A percentile compares a stretch with the other conserved stretches of the same genome.
Conservation (phyloP, 2,329 filamentous ascomycete species). For the Lecanicillium sp. region DNA sequence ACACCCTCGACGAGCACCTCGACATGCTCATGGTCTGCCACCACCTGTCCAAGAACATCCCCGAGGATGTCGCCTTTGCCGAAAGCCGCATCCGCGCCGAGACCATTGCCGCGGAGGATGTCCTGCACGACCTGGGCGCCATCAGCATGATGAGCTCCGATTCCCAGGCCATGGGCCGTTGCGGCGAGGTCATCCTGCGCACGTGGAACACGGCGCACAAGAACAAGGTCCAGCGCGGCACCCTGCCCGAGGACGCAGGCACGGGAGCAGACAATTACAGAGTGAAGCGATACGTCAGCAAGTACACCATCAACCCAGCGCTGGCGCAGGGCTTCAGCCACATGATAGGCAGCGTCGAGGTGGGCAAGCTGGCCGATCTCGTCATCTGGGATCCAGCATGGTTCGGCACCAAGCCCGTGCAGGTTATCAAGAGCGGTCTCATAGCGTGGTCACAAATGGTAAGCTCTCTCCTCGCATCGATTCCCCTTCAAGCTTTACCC, state of each 20-base stretch:
- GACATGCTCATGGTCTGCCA: slow-evolving; percentile 99
- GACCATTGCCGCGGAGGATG: slow-evolving; percentile 94
- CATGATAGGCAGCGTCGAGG: slow-evolving; percentile 76
- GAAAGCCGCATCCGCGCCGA: slow-evolving; percentile 91
- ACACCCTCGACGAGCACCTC: slow-evolving; percentile 91
- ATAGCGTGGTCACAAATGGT: slow-evolving; percentile 81
- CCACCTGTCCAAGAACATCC: slow-evolving; percentile 84
- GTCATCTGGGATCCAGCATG: slow-evolving; percentile 78
- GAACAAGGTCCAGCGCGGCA: slow-evolving; percentile 82
- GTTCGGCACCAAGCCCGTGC: slow-evolving; percentile 79
- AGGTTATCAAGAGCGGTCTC: slow-evolving; percentile 81
- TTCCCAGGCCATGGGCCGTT: slow-evolving; percentile 93
- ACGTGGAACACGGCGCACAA: slow-evolving; percentile 98
- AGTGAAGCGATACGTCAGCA: slow-evolving; percentile 86
- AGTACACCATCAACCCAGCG: slow-evolving; percentile 94
- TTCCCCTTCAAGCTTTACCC: not conserved
- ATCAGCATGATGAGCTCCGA: slow-evolving; percentile 98
- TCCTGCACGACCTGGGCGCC: slow-evolving; percentile 90
- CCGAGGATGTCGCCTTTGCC: slow-evolving; percentile 91
- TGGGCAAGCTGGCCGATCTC: slow-evolving; percentile 83
- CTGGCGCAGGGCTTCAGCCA: slow-evolving; percentile 86
- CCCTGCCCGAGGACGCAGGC: slow-evolving; percentile 67
- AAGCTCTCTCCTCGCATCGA: slow-evolving; percentile 17
- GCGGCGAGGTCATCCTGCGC: slow-evolving; percentile 83
- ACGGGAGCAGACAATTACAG: slow-evolving; percentile 82